Evolutionary conservation across 2,329 filamentous ascomycete genomes (phyloP), one percentile per base, ranked within the genome.

Genomic region (Arthrobotrys iridis): DNA sequence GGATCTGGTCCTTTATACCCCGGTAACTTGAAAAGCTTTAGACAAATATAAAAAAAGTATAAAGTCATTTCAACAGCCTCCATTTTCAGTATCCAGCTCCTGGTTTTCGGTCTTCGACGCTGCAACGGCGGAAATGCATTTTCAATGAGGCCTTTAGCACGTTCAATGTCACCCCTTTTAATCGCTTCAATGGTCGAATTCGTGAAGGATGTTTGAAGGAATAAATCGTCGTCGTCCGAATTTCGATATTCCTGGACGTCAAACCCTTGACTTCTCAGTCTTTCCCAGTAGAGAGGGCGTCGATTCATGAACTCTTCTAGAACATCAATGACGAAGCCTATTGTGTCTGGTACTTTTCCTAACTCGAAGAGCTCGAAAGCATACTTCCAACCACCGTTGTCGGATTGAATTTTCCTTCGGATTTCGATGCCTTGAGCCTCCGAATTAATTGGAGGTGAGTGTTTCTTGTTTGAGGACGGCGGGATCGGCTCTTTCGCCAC

Each of bases 291-390:
- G 4, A 11, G 10, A 22, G 41, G 18, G 4, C 66, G 57, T 3
- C 37, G 33, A 4, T 30, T 46, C 6, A 64, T 58, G 22, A 71
- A 71, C 7, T 63, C 37, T 22, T 48, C 58, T 1, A 71, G 48
- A 5, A 64, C 30, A 7, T 63, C 66, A 3, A 64, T 1, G 3
- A 64, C 5, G 20, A 64, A 64, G 6, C 26, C 41, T 24, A n/a
- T 5, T 11, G 5, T 30, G 20, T 71, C 66, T 3, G 66, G 66
- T 13, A 57, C 46, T 4, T 57, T 57, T 13, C 28, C 46, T 1
- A 64, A 20, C n/a, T 57, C 57, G 22, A 71, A 64, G 4, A 71
- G 28, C 2, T 71, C 37, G 13, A 63, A 57, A 4, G 57, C 41
- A 10, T 37, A 48, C 11, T 37, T 40, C 66, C 48, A 64, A 13